Conservation (phyloP, 768 basidiomycete genomes). For the Paxillus ammoniavirescens region DNA sequence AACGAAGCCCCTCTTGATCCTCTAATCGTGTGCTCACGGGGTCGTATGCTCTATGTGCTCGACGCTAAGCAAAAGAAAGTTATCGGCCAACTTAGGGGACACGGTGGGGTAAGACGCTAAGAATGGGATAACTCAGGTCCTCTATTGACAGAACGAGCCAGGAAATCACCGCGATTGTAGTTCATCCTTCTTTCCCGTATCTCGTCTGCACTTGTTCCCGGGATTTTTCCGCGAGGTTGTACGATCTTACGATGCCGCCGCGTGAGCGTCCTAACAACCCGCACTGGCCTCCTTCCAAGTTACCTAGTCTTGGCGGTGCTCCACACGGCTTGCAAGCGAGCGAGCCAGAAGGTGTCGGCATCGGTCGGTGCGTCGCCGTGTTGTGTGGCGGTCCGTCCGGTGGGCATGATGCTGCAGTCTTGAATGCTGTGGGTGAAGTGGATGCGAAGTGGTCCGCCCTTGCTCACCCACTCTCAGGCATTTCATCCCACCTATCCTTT, state of each 20-base stretch:
- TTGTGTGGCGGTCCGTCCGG: slow-evolving; percentile 71
- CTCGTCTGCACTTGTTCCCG: slow-evolving; percentile 70
- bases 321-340: slow-evolving; percentile 65
- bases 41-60: slow-evolving; percentile 56
- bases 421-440: slow-evolving; percentile 50
- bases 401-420: slow-evolving; percentile 69
- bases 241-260: slow-evolving; percentile 49
- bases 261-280: slow-evolving; percentile 46
- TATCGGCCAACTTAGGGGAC: slow-evolving; percentile 57
- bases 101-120: slow-evolving; percentile 61
- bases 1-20: slow-evolving; percentile 48
- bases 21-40: slow-evolving; percentile 53
- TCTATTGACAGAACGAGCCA: slow-evolving; percentile 32
- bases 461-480: slow-evolving; percentile 39
- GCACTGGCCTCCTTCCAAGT: slow-evolving; percentile 51
- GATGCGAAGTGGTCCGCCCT: background rate
- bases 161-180: slow-evolving; percentile 64
- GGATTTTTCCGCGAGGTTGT: slow-evolving; percentile 69
- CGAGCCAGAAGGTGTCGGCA: slow-evolving; percentile 59
- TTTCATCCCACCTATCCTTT: slow-evolving; percentile 66
- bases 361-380: slow-evolving; percentile 58
- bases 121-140: background rate
- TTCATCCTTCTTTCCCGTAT: slow-evolving; percentile 58
- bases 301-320: slow-evolving; percentile 58
- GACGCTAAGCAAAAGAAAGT: slow-evolving; percentile 41